Evolutionary conservation across 2,329 filamentous ascomycete genomes (phyloP).

Genomic region (Calonectria pteridis): DNA sequence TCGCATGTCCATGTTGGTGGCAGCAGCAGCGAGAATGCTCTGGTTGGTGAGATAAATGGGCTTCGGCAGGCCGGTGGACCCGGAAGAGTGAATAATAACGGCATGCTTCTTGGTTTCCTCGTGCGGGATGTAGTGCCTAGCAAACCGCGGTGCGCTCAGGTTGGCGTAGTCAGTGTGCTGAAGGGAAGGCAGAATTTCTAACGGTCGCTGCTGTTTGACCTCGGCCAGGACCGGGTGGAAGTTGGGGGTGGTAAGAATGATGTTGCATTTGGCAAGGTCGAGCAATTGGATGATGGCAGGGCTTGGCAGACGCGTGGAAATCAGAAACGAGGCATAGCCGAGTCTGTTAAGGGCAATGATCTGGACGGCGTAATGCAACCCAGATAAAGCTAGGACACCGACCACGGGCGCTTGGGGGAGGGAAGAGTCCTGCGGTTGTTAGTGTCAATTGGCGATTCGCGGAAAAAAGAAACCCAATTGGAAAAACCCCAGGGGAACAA

Average conservation of each 20-base stretch:
- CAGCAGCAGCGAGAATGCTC: slow-evolving; percentile 62
- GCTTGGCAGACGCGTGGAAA: slow-evolving; percentile 38
- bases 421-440: slow-evolving; percentile 26
- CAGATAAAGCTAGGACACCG: slow-evolving; percentile 37
- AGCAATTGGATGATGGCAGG: slow-evolving; percentile 36
- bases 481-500: background rate
- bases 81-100: slow-evolving; percentile 52
- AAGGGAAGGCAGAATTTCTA: slow-evolving; percentile 30
- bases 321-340: slow-evolving; percentile 37
- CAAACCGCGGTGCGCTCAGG: slow-evolving; percentile 31
- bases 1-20: slow-evolving; percentile 53
- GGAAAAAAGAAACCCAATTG: background rate
- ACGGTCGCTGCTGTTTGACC: slow-evolving; percentile 28
- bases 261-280: slow-evolving; percentile 19
- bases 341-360: slow-evolving; percentile 39
- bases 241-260: slow-evolving; percentile 32
- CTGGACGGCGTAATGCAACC: slow-evolving; percentile 34
- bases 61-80: slow-evolving; percentile 73
- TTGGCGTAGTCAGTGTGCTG: slow-evolving; percentile 18
- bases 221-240: slow-evolving; percentile 33
- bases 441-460: background rate
- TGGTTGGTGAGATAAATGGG: slow-evolving; percentile 70
- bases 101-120: slow-evolving; percentile 33
- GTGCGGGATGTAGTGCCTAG: slow-evolving; percentile 31
- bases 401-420: slow-evolving; percentile 33